These are phyloP conservation scores for Pulveroboletus sp. DNA, from an alignment of 1,284 basidiomycete species.

Conservation along the genomic window DNA sequence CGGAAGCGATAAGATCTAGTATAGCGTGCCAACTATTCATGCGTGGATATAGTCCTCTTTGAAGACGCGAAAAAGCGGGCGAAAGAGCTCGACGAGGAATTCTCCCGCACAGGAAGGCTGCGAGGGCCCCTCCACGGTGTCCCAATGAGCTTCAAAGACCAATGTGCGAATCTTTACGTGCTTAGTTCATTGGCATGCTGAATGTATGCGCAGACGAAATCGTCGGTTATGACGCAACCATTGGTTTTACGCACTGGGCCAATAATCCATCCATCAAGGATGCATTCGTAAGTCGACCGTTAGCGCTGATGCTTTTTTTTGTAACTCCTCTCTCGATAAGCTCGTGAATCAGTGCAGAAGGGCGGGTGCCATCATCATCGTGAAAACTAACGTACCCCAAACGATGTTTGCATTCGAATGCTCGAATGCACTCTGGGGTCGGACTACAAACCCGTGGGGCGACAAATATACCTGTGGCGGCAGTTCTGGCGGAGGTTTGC, in stretches of 20 bases:
- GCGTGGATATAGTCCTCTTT: conserved; percentile 59
- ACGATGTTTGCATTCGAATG: conserved; percentile 74
- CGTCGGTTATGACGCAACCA: conserved; percentile 62
- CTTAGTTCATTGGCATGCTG: neutral
- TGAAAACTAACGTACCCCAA: conserved; percentile 60
- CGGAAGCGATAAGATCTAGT: neutral
- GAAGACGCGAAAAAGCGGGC: conserved; percentile 63
- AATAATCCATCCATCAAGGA: conserved; percentile 58
- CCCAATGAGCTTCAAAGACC: conserved; percentile 77
- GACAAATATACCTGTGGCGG: conserved; percentile 71
- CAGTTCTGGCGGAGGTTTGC: conserved; percentile 66
- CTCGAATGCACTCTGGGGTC: conserved; percentile 80
- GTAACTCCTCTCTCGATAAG: conserved; percentile 31
- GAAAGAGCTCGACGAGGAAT: conserved; percentile 64
- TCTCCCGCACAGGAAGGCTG: conserved; percentile 56
- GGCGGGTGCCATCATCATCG: conserved; percentile 58
- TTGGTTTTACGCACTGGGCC: conserved; percentile 74
- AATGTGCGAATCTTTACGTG: conserved; percentile 45
- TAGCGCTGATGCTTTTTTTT: neutral
- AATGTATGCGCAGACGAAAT: conserved; percentile 50
- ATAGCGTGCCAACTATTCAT: neutral
- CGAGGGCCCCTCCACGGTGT: conserved; percentile 81
- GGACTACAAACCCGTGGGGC: conserved; percentile 72
- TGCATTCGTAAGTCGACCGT: conserved; percentile 51
- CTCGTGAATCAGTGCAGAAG: conserved; percentile 47